These are phyloP conservation scores for Cystofilobasidium macerans DNA, from an alignment of 768 basidiomycete species.

Conservation along the genomic window DNA sequence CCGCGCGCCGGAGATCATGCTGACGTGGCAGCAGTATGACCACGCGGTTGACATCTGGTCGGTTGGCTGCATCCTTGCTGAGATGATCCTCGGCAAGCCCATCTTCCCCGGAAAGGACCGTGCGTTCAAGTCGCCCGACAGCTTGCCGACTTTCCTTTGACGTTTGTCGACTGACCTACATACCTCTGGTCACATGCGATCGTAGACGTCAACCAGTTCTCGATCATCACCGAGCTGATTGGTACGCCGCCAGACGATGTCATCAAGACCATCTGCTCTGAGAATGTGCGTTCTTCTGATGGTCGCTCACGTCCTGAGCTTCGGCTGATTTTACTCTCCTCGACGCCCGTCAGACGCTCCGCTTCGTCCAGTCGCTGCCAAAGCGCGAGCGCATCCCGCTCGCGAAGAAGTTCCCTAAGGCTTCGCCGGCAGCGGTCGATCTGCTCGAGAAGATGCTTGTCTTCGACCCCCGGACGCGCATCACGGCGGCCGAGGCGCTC, in stretches of 20 bases:
- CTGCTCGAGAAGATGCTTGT: slow-evolving; percentile 97
- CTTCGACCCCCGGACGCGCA: slow-evolving; percentile 93
- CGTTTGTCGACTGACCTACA: neutral
- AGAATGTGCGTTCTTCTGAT: slow-evolving; percentile 59
- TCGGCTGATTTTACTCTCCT: neutral
- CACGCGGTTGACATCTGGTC: slow-evolving; percentile 97
- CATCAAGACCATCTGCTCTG: slow-evolving; percentile 76
- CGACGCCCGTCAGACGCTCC: slow-evolving; percentile 77
- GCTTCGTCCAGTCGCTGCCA: slow-evolving; percentile 95
- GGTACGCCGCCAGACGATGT: slow-evolving; percentile 99
- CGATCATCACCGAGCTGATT: slow-evolving; percentile 94
- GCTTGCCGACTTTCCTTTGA: slow-evolving; percentile 23
- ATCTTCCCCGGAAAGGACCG: slow-evolving; percentile 99
- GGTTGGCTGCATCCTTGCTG: slow-evolving; percentile 97
- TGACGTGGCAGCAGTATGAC: slow-evolving; percentile 99
- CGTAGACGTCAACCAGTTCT: slow-evolving; percentile 97
- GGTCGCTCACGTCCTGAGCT: neutral
- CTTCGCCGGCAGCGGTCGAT: slow-evolving; percentile 69
- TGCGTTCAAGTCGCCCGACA: no score
- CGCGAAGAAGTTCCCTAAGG: slow-evolving; percentile 77
- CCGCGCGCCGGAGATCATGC: slow-evolving; percentile 98
- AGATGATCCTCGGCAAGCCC: slow-evolving; percentile 98
- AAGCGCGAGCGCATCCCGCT: slow-evolving; percentile 94
- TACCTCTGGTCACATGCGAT: neutral
- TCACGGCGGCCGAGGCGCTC: slow-evolving; percentile 83